Base-by-base conservation (phyloP, 1,139 yeast genomes). In the Scheffersomyces lignicola region DNA sequence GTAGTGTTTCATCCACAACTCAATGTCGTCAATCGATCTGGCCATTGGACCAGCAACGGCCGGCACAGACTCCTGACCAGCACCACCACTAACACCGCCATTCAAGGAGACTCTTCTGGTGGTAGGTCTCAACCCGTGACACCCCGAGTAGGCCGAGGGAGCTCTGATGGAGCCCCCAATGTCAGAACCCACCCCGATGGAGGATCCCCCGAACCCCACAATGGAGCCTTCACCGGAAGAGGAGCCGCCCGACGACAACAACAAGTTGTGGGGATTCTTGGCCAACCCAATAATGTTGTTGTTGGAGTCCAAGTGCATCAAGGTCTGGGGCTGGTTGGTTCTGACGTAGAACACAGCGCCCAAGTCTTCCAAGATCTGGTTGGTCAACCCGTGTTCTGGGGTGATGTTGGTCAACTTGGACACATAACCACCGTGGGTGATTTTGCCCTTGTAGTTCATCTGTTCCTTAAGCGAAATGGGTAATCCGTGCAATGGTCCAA, bases 401-500 rank as follows among this genome's bases (percentile, higher is more conserved):
- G 81, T 65, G 23, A 79, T 55, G 49, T 76, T 66, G 34, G 69
- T 76, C 28, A 82, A 56, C 52, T 64, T 54, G 2, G 77, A 69
- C 17, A 80, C 88, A 61, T 76, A 81, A 12, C 83, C 76, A 32
- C 80, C 86, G 49, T 78, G 80, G 21, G 86, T 76, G 47, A 73
- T 64, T 45, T 64, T 77, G 15, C 78, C 82, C 36, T 64, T 69
- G 51, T 66, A 78, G 42, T 74, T 70, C 62, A 80, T 74, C 48
- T 83, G 90, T 55, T 84, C 94, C 51, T 84, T 84, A 40, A 85
- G 62, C 1, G 92, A 83, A 24, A 84, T 60, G n/a, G 94, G 94
- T 26, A 84, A 62, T 12, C 94, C 94, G 48, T 84, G 94, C 40
- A 84, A 65, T 6, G 89, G 88, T 29, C 95, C 94, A 36, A 79